Percentiles rank a stretch among this genome's conserved stretches.
phyloP scores from a whole-genome alignment of 805 yeast species.

The Wickerhamiella allomyrinae region DNA sequence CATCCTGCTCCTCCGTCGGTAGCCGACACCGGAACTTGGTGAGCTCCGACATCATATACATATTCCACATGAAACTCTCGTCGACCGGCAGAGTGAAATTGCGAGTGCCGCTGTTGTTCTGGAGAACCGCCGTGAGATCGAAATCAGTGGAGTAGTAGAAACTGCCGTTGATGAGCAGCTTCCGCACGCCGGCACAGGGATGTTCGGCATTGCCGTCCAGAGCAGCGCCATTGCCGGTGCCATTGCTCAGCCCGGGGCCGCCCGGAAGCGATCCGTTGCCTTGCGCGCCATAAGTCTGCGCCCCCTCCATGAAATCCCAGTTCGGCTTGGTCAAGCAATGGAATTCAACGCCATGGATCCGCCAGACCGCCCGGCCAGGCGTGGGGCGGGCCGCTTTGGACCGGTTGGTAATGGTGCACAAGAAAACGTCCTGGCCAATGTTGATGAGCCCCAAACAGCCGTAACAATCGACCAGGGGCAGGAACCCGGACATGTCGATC shows the following conservation, averaged over 20 bases:
- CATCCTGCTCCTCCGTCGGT: conserved; percentile 41
- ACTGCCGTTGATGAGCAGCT: conserved; percentile 71
- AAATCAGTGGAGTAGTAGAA: conserved; percentile 87
- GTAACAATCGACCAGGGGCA: conserved; percentile 28
- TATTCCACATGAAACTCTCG: conserved; percentile 93
- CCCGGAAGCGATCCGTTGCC: neutral
- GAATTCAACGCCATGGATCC: conserved; percentile 77
- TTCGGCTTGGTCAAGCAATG: conserved; percentile 52
- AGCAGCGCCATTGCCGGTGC: neutral
- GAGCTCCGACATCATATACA: conserved; percentile 75
- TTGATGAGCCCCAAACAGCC: conserved; percentile 68
- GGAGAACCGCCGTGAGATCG: conserved; percentile 79
- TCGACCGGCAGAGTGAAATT: conserved; percentile 35
- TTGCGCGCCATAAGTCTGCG: conserved; percentile 31
- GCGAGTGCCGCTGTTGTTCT: conserved; percentile 31
- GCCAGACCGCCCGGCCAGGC: conserved; percentile 62
- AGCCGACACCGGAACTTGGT: conserved; percentile 58
- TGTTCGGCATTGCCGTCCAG: conserved; percentile 31
- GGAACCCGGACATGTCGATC: conserved; percentile 28
- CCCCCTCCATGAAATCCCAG: conserved; percentile 61
- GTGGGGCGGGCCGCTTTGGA: conserved; percentile 71
- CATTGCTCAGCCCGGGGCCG: neutral
- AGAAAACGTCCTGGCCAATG: conserved; percentile 49
- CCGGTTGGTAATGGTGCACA: conserved; percentile 69
- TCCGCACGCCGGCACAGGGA: conserved; percentile 71